Conservation (phyloP, 2,329 filamentous ascomycete species). For the Microcera coccophila region DNA sequence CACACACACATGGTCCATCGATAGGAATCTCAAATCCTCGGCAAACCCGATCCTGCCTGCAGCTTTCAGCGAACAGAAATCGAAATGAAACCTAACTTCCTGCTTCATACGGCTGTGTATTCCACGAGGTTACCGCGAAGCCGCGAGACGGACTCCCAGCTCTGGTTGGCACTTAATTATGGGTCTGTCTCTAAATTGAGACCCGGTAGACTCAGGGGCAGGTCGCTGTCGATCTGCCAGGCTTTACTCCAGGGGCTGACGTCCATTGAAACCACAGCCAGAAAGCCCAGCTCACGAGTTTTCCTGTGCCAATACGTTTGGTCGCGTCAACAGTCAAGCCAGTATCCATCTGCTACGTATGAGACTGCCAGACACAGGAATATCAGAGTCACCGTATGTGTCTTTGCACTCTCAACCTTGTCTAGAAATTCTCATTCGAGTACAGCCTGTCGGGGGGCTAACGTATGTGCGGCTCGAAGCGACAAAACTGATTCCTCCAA, state of each 20-base stretch:
- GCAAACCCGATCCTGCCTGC: too few species aligned
- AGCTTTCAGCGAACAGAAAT: too few species aligned
- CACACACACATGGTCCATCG: background rate
- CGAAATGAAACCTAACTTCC: background rate
- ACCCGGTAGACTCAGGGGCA: constrained; percentile 3
- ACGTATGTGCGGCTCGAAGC: too few species aligned
- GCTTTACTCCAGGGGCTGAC: constrained; percentile 8
- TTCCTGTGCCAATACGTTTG: background rate
- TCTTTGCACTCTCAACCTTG: too few species aligned
- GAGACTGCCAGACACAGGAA: too few species aligned
- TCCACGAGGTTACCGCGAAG: background rate
- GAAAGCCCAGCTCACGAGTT: background rate
- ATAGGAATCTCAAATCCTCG: background rate
- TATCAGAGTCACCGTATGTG: too few species aligned
- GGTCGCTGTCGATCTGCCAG: constrained; percentile 10
- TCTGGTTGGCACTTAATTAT: background rate
- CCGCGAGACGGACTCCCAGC: background rate
- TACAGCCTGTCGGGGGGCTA: background rate
- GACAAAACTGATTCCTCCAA: too few species aligned
- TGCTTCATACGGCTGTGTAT: background rate
- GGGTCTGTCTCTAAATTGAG: constrained; percentile 4
- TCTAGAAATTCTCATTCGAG: too few species aligned
- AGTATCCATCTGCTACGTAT: background rate
- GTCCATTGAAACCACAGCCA: constrained; percentile 1
- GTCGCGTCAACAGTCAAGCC: background rate